Percentiles rank a stretch among this genome's conserved stretches.
These are phyloP conservation scores for Jamesozyma lodderae DNA, from an alignment of 805 yeast genomes.

Conservation along the genomic window DNA sequence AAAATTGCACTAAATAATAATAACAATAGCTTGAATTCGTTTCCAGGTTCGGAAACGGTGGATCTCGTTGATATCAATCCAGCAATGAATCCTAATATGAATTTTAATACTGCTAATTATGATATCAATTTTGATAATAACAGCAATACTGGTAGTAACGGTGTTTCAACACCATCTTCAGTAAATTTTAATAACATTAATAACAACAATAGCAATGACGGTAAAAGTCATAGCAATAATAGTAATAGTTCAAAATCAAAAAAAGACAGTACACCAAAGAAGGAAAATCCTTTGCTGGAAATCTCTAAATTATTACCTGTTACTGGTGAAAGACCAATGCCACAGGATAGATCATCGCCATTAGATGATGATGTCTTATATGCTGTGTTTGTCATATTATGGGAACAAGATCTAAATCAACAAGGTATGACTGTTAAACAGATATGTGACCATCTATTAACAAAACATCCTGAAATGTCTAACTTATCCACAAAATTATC, in stretches of 20 bases:
- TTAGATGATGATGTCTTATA: slow-evolving; percentile 64
- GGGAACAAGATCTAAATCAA: slow-evolving; percentile 57
- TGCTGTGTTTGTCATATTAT: slow-evolving; percentile 66
- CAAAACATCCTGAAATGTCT: slow-evolving; percentile 77
- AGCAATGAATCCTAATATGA: slow-evolving; percentile 2
- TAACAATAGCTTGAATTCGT: slow-evolving; percentile 1
- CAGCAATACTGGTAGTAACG: neutral
- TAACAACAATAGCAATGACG: neutral
- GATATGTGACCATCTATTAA: slow-evolving; percentile 65
- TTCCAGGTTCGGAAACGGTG: slow-evolving; percentile 13
- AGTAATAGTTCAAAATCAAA: slow-evolving; percentile 4
- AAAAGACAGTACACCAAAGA: slow-evolving; percentile 16
- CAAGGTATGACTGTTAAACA: slow-evolving; percentile 87
- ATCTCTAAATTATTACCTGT: slow-evolving; percentile 74
- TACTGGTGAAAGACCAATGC: slow-evolving; percentile 65
- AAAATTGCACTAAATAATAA: neutral
- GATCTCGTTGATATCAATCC: slow-evolving; percentile 18
- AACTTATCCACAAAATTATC: slow-evolving; percentile 72
- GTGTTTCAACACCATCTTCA: neutral
- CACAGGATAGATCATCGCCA: slow-evolving; percentile 46
- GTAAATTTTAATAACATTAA: neutral
- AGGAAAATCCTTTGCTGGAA: slow-evolving; percentile 20
- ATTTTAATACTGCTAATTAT: neutral
- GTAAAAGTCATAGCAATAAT: slow-evolving; percentile 7
- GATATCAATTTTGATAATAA: neutral